Conservation (phyloP, 192 early-diverging fungal genomes). For the Helicostylum pulchrum region DNA sequence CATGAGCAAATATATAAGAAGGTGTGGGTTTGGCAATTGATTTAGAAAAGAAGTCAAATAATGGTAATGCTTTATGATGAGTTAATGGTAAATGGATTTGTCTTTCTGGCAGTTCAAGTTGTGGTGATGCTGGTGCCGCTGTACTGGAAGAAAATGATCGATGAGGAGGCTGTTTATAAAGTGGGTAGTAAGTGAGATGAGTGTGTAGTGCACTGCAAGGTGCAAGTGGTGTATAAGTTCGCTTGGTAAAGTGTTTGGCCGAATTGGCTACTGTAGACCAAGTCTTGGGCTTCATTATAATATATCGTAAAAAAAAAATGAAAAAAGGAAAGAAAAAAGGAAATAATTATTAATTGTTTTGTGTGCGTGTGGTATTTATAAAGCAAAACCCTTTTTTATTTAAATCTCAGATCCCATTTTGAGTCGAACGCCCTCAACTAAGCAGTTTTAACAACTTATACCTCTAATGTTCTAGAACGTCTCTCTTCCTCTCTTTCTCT, state of each 20-base stretch:
- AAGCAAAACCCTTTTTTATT: no score
- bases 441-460: no score
- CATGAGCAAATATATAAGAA: slow-evolving; percentile 23
- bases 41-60: slow-evolving; percentile 19
- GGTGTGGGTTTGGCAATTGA: slow-evolving; percentile 2
- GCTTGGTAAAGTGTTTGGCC: neutral
- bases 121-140: no score
- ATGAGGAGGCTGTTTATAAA: slow-evolving; percentile 3
- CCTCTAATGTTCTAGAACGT: no score
- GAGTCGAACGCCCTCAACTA: no score
- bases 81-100: neutral
- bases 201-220: neutral
- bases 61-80: neutral
- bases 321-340: no score
- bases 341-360: no score
- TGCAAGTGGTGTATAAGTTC: neutral
- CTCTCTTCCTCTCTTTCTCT: no score
- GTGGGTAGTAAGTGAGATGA: slow-evolving; percentile 1
- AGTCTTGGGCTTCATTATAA: slow-evolving; percentile 9
- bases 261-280: slow-evolving; percentile 1
- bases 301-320: no score
- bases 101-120: neutral
- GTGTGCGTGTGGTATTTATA: no score
- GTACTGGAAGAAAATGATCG: slow-evolving; percentile 2
- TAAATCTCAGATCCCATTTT: no score